A percentile compares a stretch with the other conserved stretches of the same genome.
Evolutionary conservation across 352 stramenopile species (phyloP).

Genomic region (Phytopythium delawarense): DNA sequence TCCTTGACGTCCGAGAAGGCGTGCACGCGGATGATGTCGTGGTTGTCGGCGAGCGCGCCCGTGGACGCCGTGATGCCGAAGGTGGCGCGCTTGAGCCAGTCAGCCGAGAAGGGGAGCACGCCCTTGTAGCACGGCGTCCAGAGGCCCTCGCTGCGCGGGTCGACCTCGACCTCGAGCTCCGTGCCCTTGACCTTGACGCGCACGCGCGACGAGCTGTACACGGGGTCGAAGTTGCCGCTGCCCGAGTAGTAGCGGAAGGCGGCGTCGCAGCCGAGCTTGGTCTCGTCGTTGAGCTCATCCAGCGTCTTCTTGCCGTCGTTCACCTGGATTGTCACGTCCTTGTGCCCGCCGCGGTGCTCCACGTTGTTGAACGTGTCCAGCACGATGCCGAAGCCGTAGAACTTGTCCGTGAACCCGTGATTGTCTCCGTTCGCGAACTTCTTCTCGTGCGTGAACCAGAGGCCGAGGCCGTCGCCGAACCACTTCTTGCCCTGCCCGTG

Average conservation of each 20-base stretch:
- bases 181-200: constrained; percentile 59
- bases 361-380: constrained; percentile 81
- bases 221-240: constrained; percentile 63
- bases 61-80: constrained; percentile 77
- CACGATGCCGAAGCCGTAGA: constrained; percentile 63
- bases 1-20: constrained; percentile 63
- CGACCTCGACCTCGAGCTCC: constrained; percentile 54
- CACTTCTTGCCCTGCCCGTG: constrained; percentile 70
- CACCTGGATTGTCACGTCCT: constrained; percentile 76
- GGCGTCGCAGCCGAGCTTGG: constrained; percentile 70
- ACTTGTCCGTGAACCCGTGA: constrained; percentile 73
- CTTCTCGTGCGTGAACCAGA: constrained; percentile 69
- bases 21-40: constrained; percentile 70
- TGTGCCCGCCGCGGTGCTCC: constrained; percentile 73
- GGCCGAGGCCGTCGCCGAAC: constrained; percentile 72
- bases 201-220: constrained; percentile 65
- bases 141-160: constrained; percentile 42
- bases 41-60: constrained; percentile 75
- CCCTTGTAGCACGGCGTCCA: constrained; percentile 71
- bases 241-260: constrained; percentile 75
- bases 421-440: constrained; percentile 57
- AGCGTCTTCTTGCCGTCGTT: constrained; percentile 75
- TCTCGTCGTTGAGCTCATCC: constrained; percentile 62
- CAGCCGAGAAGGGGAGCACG: constrained; percentile 50
- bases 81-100: constrained; percentile 62